Evolutionary conservation across 2,329 filamentous ascomycete genomes (phyloP).

Genomic region (Raffaelea albimanens): DNA sequence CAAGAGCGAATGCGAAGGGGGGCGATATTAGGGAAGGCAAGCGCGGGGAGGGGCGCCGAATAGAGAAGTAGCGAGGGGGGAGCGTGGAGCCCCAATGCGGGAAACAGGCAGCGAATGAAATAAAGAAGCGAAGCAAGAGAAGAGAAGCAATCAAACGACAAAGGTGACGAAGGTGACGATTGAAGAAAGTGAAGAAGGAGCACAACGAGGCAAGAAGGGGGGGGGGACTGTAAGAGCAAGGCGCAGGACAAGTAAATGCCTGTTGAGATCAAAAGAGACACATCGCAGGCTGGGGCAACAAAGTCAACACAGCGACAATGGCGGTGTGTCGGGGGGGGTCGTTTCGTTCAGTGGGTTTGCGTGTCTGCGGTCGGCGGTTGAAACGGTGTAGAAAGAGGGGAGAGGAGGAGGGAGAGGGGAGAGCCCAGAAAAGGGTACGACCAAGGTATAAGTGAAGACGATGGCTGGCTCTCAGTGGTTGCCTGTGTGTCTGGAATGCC

Average conservation of each 20-base stretch:
- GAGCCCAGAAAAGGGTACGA: no score
- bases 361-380: no score
- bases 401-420: no score
- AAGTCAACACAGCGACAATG: conserved; percentile 3
- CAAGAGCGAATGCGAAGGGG: neutral
- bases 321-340: conserved; percentile 11
- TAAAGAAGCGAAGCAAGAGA: neutral
- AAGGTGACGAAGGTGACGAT: neutral
- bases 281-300: no score
- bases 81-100: neutral
- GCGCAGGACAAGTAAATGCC: conserved; percentile 14
- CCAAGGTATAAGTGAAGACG: no score
- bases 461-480: no score
- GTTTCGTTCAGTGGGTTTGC: no score
- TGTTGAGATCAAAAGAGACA: conserved; percentile 7
- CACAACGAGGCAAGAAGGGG: neutral
- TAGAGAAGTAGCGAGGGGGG: no score
- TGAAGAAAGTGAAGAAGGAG: neutral
- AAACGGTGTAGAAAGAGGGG: no score
- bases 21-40: no score
- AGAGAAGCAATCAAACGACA: neutral
- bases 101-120: neutral
- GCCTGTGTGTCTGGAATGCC: no score
- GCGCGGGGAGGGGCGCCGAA: no score
- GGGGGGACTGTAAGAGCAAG: neutral